Evolutionary conservation across 2,329 filamentous ascomycete species (phyloP).

Genomic region (Epicoccum nigrum): DNA sequence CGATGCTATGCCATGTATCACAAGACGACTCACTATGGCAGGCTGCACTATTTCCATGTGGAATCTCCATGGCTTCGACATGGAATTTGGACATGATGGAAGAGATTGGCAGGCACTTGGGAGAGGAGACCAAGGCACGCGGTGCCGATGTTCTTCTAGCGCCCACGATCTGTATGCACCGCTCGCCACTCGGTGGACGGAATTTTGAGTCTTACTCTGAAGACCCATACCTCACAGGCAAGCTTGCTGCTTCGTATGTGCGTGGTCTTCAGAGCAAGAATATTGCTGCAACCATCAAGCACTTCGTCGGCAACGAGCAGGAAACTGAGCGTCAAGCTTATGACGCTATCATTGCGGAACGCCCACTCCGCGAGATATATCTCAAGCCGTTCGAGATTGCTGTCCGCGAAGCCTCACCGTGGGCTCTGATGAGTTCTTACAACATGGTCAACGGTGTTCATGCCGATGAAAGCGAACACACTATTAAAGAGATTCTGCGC

Average conservation of each 20-base stretch:
- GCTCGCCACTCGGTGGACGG: conserved; percentile 80
- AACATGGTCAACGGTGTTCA: conserved; percentile 68
- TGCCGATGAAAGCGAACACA: conserved; percentile 47
- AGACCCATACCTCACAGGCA: conserved; percentile 78
- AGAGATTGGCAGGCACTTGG: conserved; percentile 73
- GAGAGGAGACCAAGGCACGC: conserved; percentile 73
- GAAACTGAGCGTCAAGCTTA: conserved; percentile 71
- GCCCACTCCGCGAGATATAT: conserved; percentile 72
- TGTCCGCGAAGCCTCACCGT: conserved; percentile 68
- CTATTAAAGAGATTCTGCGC: conserved; percentile 51
- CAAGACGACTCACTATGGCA: conserved; percentile 43
- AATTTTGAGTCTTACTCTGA: conserved; percentile 90
- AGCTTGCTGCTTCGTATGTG: conserved; percentile 73
- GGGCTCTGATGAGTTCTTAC: conserved; percentile 73
- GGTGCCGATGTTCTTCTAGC: conserved; percentile 76
- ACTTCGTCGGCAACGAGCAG: conserved; percentile 76
- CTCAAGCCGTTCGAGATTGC: conserved; percentile 78
- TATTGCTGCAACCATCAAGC: conserved; percentile 79
- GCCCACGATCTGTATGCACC: conserved; percentile 81
- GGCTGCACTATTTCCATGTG: conserved; percentile 80
- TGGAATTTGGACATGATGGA: conserved; percentile 76
- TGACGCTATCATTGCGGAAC: conserved; percentile 68
- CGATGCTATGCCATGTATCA: not conserved
- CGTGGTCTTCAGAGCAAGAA: conserved; percentile 75
- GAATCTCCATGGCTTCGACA: conserved; percentile 77